These are phyloP conservation scores for Cercospora sp. DNA, from an alignment of 2,329 filamentous ascomycete genomes.

Conservation along the genomic window DNA sequence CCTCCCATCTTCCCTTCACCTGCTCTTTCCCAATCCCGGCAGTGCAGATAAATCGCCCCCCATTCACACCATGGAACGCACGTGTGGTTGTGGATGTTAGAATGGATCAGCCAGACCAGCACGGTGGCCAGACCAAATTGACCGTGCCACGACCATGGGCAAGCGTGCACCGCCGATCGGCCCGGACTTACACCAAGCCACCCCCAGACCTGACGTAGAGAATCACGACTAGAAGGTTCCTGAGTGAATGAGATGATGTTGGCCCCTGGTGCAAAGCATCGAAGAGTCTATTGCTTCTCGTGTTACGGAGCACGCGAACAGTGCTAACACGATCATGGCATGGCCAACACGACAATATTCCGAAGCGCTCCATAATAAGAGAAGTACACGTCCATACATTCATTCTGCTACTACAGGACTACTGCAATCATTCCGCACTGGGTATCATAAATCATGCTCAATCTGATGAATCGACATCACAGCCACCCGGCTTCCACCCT, in stretches of 20 bases:
- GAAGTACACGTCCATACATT: background rate
- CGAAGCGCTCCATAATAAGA: background rate
- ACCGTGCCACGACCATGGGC: background rate
- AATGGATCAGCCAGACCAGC: background rate
- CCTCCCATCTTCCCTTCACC: background rate
- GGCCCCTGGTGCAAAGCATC: background rate
- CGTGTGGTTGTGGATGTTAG: background rate
- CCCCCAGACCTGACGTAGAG: background rate
- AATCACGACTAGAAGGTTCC: background rate
- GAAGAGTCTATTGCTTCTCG: background rate
- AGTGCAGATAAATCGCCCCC: background rate
- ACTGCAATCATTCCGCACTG: background rate
- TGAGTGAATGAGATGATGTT: background rate
- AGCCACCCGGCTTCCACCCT: background rate
- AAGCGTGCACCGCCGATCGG: background rate
- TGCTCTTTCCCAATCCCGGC: slow-evolving; percentile 1
- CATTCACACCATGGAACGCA: background rate
- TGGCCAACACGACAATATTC: background rate
- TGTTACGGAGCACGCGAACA: background rate
- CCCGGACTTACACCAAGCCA: background rate
- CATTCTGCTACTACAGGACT: background rate
- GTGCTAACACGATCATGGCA: background rate
- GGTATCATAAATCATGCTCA: slow-evolving; percentile 7
- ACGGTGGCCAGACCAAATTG: background rate
- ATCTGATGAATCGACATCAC: background rate